Evolutionary conservation across 768 basidiomycete genomes (phyloP), one percentile per base, ranked within the genome.

Genomic region (Leccinum aurantiacum): DNA sequence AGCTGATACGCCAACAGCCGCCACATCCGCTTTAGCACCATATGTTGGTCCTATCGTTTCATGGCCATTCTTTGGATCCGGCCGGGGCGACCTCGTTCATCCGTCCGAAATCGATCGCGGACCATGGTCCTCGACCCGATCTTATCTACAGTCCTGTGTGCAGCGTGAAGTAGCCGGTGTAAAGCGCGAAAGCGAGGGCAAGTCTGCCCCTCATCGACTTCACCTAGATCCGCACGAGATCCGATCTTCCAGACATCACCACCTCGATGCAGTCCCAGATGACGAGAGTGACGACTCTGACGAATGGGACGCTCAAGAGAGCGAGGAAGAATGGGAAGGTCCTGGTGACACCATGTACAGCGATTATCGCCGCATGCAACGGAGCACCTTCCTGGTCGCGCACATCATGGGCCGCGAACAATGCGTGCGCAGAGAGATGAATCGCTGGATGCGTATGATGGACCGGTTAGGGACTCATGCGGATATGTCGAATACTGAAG

Each of bases 51-150:
- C 89, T 8, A 93, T 94, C 67, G 84, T 93, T 53, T 92, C 91
- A 3, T 94, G 92, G 91, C 89, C 91, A 1, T 94, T 93, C 79
- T 94, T 94, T 70, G 91, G 91, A 50, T 88, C 90, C 4, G 86
- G 88, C 63, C 82, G 92, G 44, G 91, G 91, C 33, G 87, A 90
- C 59, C 80, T 91, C 24, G 64, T 73, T 3, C 88, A 89, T 64
- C 86, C 86, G 3, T 75, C 78, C 22, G 89, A 91, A 63, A 79
- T 93, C 37, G 79, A 91, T 66, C 85, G 91, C n/a, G 92, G 91
- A 3, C 92, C 91, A 0, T 94, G 90, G 89, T 60, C 79, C 3
- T 79, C 80, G 5, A 81, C 85, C 3, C 72, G 75, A 31, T 77
- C 77, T 6, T 94, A 94, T 69, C 75, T 91, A 22, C 69, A 73